Conservation (phyloP, 495 filamentous ascomycete genomes). For the Talaromyces ruber region DNA sequence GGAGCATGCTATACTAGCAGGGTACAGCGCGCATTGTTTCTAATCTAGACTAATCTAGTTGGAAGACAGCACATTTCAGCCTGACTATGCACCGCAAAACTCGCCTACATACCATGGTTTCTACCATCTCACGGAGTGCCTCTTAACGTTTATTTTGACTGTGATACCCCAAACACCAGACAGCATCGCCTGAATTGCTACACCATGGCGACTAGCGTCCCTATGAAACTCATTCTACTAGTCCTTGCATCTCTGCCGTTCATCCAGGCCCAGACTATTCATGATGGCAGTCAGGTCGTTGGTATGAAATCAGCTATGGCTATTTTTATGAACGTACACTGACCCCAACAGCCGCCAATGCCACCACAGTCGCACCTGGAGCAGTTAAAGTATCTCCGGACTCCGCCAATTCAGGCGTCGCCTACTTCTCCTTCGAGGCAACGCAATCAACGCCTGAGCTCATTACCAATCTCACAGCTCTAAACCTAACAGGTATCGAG, state of each 20-base stretch:
- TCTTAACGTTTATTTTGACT: too few relatives aligned
- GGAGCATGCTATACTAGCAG: too few relatives aligned
- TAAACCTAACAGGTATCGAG: neutral
- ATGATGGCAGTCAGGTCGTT: neutral
- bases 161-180: neutral
- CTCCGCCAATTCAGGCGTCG: neutral
- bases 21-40: too few relatives aligned
- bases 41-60: too few relatives aligned
- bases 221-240: neutral
- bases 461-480: neutral
- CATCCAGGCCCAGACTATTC: neutral
- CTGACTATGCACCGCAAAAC: too few relatives aligned
- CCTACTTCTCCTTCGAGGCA: neutral
- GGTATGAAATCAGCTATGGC: neutral
- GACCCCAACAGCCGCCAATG: neutral
- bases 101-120: too few relatives aligned
- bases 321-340: neutral
- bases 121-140: too few relatives aligned
- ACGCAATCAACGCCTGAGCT: neutral
- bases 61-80: too few relatives aligned
- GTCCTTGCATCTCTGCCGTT: neutral
- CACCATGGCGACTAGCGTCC: neutral
- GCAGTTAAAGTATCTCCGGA: neutral
- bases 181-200: neutral
- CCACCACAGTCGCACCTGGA: neutral